Conservation (phyloP, 2,329 filamentous ascomycete species). For the Calonectria pauciramosa region DNA sequence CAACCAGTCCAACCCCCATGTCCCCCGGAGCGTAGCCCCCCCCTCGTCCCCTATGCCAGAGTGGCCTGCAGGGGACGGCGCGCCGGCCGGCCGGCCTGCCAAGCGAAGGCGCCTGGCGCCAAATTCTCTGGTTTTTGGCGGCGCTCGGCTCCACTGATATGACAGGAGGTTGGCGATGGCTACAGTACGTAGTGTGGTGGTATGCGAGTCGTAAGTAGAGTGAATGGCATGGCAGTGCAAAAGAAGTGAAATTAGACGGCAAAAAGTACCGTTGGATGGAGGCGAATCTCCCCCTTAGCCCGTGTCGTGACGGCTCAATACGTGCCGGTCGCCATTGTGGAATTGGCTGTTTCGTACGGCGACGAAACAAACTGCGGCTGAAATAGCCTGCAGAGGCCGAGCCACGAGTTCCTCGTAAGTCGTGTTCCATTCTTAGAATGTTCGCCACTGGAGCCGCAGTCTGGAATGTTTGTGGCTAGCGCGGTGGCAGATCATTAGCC, state of each 20-base stretch:
- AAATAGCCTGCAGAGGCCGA: neutral
- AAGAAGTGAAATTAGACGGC: neutral
- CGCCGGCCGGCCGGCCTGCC: neutral
- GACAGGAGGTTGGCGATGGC: neutral
- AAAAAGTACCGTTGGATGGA: no score
- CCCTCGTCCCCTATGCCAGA: neutral
- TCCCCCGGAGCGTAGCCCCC: neutral
- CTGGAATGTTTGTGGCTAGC: neutral
- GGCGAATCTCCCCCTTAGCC: neutral
- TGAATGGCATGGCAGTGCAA: neutral
- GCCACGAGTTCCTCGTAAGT: neutral
- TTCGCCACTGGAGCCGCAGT: neutral
- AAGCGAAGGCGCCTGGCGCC: neutral
- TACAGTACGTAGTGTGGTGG: neutral
- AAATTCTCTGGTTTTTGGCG: neutral
- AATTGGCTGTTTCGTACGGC: neutral
- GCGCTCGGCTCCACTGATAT: slow-evolving; percentile 1
- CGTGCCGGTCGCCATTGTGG: neutral
- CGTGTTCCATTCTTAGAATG: neutral
- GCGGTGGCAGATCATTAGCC: neutral
- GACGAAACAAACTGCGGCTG: neutral
- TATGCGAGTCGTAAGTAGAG: neutral
- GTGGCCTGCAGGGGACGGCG: neutral
- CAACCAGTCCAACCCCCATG: slow-evolving; percentile 11
- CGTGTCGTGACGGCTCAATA: neutral